Conservation (phyloP, 1,284 basidiomycete species). For the Vanrija humicola region DNA sequence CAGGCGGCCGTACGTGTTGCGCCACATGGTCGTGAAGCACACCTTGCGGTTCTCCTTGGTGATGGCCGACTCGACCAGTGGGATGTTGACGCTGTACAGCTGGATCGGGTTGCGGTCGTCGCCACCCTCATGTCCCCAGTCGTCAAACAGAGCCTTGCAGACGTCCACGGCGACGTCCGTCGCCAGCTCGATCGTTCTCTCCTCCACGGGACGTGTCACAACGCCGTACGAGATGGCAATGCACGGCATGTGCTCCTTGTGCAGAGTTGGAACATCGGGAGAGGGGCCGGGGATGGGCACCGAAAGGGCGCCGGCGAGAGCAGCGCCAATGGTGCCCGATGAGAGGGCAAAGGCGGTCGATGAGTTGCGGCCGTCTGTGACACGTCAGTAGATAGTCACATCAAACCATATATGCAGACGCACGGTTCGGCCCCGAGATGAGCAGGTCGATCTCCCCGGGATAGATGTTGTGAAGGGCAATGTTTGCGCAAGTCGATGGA, state of each 20-base stretch:
- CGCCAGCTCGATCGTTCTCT: slow-evolving; percentile 61
- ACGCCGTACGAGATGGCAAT: slow-evolving; percentile 86
- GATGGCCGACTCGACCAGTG: slow-evolving; percentile 40
- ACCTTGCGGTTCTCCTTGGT: slow-evolving; percentile 29
- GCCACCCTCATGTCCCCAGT: slow-evolving; percentile 68
- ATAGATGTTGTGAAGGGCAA: slow-evolving; percentile 82
- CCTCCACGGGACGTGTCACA: slow-evolving; percentile 66
- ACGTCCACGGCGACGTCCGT: slow-evolving; percentile 65
- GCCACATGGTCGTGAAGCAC: slow-evolving; percentile 47
- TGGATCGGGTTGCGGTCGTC: slow-evolving; percentile 24
- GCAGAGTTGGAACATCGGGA: slow-evolving; percentile 54
- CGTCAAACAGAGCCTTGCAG: slow-evolving; percentile 66
- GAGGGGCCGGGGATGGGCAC: slow-evolving; percentile 67
- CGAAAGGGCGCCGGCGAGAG: slow-evolving; percentile 78
- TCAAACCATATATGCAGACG: slow-evolving; percentile 4
- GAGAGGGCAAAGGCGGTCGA: slow-evolving; percentile 79
- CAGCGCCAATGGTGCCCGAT: slow-evolving; percentile 85
- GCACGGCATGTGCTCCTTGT: slow-evolving; percentile 49
- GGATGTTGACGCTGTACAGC: slow-evolving; percentile 47
- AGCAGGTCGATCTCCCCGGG: slow-evolving; percentile 76
- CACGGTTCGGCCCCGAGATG: slow-evolving; percentile 53
- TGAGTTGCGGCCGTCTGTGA: slow-evolving; percentile 65
- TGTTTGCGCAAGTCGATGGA: slow-evolving; percentile 83
- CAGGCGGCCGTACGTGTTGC: slow-evolving; percentile 46
- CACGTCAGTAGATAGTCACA: background rate